Evolutionary conservation across 2,329 filamentous ascomycete genomes (phyloP).

Genomic region (Ophiocordyceps robertsii): DNA sequence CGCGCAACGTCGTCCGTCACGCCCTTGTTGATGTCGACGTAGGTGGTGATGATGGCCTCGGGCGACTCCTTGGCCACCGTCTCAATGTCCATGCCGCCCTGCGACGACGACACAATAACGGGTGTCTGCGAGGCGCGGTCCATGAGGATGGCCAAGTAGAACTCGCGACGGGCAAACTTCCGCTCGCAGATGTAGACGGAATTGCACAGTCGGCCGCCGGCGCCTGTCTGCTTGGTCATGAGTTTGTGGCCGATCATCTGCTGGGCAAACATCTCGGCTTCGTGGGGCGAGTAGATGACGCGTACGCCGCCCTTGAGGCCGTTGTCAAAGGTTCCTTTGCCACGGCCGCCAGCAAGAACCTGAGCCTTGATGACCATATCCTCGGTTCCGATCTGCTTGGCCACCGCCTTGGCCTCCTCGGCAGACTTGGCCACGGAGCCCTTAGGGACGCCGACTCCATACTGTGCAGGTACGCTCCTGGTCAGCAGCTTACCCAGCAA

Average conservation of each 20-base stretch:
- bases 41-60: slow-evolving; percentile 86
- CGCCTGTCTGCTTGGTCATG: slow-evolving; percentile 98
- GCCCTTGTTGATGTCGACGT: slow-evolving; percentile 84
- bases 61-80: slow-evolving; percentile 95
- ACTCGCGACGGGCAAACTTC: slow-evolving; percentile 97
- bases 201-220: slow-evolving; percentile 85
- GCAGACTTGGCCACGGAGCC: slow-evolving; percentile 73
- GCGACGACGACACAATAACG: slow-evolving; percentile 93
- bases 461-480: slow-evolving; percentile 43
- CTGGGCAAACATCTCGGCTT: slow-evolving; percentile 92
- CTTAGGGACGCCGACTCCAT: slow-evolving; percentile 87
- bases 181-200: slow-evolving; percentile 98
- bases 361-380: slow-evolving; percentile 99
- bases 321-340: slow-evolving; percentile 96
- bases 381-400: slow-evolving; percentile 80
- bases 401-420: slow-evolving; percentile 82
- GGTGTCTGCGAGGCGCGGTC: slow-evolving; percentile 83
- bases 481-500: slow-evolving; percentile 3
- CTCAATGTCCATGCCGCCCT: slow-evolving; percentile 99
- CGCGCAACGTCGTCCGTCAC: slow-evolving; percentile 92
- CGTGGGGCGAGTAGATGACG: slow-evolving; percentile 95
- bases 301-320: slow-evolving; percentile 97
- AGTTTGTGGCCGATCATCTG: slow-evolving; percentile 99
- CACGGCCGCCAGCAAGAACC: slow-evolving; percentile 92
- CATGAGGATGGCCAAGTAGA: slow-evolving; percentile 98